Percentiles rank a stretch among this genome's conserved stretches.
Conservation (phyloP, 495 filamentous ascomycete species). For the Collariella sp. region DNA sequence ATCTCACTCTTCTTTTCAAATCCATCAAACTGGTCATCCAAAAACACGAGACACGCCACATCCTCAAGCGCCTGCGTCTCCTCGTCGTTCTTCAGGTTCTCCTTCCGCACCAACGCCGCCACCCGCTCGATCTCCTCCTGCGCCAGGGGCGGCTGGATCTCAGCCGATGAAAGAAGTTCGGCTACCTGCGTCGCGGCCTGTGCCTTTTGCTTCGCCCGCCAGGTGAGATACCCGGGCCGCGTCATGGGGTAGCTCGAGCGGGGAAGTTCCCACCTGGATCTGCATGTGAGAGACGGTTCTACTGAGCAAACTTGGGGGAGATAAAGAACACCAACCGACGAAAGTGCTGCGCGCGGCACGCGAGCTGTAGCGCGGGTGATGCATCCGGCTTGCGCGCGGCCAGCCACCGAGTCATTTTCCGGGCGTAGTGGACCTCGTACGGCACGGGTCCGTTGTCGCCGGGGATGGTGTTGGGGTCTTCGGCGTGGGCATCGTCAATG, state of each 20-base stretch:
- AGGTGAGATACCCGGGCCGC: slow-evolving; percentile 62
- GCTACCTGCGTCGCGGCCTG: slow-evolving; percentile 56
- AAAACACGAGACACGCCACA: slow-evolving; percentile 76
- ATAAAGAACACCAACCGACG: slow-evolving; percentile 23
- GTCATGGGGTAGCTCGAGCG: slow-evolving; percentile 59
- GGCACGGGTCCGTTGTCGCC: slow-evolving; percentile 37
- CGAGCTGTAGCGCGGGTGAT: slow-evolving; percentile 56
- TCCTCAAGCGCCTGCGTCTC: slow-evolving; percentile 72
- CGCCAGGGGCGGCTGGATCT: slow-evolving; percentile 28
- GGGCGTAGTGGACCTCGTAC: slow-evolving; percentile 73
- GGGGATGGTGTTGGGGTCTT: slow-evolving; percentile 49
- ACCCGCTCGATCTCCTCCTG: slow-evolving; percentile 41
- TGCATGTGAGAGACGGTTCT: neutral
- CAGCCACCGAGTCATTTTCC: slow-evolving; percentile 67
- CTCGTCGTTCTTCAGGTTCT: slow-evolving; percentile 50
- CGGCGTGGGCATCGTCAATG: slow-evolving; percentile 65
- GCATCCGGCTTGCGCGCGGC: slow-evolving; percentile 44
- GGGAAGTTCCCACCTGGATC: slow-evolving; percentile 64
- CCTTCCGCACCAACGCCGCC: slow-evolving; percentile 55
- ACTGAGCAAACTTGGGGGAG: neutral
- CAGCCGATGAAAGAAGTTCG: slow-evolving; percentile 42
- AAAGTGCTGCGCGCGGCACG: slow-evolving; percentile 76
- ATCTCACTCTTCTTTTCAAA: slow-evolving; percentile 52
- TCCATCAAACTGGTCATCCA: slow-evolving; percentile 73
- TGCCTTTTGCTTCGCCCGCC: slow-evolving; percentile 63